Evolutionary conservation across 2,329 filamentous ascomycete species (phyloP).

Genomic region (Clonostachys byssicola): DNA sequence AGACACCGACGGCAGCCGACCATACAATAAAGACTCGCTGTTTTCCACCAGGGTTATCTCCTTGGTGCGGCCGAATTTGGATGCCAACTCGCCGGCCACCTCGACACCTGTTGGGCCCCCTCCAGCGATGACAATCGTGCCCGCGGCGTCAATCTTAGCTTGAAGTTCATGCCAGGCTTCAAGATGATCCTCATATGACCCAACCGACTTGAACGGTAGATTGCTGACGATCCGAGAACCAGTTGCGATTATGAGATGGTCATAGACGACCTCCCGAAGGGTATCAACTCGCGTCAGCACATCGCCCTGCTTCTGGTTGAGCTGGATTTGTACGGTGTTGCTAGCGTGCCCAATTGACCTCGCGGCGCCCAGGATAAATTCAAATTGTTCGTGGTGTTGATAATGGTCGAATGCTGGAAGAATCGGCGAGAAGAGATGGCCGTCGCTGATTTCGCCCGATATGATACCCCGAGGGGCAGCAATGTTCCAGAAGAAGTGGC

Average conservation of each 20-base stretch:
- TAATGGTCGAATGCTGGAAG: constrained; percentile 39
- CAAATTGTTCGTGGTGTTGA: constrained; percentile 29
- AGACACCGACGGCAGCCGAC: constrained; percentile 20
- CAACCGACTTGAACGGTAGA: constrained; percentile 14
- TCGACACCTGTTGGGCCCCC: constrained; percentile 54
- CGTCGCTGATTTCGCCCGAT: constrained; percentile 39
- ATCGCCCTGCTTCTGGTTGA: constrained; percentile 14
- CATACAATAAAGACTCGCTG: constrained; percentile 10
- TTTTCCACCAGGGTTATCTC: constrained; percentile 8
- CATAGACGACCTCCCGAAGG: constrained; percentile 33
- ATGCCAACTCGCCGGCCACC: constrained; percentile 62
- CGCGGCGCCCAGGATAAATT: constrained; percentile 44
- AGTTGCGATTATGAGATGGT: constrained; percentile 55
- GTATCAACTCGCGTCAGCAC: constrained; percentile 5
- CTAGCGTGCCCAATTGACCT: constrained; percentile 21
- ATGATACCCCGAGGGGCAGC: constrained; percentile 49
- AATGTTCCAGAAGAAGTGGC: constrained; percentile 52
- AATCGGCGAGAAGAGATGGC: constrained; percentile 41
- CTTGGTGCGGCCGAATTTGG: constrained; percentile 99
- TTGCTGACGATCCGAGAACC: constrained; percentile 43
- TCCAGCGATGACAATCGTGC: constrained; percentile 50
- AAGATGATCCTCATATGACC: constrained; percentile 31
- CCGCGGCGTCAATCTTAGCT: constrained; percentile 34
- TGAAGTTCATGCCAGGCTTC: constrained; percentile 6
- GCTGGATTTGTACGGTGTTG: constrained; percentile 29